phyloP scores from a whole-genome alignment of 352 stramenopile species.

The Phytophthora vignae region DNA sequence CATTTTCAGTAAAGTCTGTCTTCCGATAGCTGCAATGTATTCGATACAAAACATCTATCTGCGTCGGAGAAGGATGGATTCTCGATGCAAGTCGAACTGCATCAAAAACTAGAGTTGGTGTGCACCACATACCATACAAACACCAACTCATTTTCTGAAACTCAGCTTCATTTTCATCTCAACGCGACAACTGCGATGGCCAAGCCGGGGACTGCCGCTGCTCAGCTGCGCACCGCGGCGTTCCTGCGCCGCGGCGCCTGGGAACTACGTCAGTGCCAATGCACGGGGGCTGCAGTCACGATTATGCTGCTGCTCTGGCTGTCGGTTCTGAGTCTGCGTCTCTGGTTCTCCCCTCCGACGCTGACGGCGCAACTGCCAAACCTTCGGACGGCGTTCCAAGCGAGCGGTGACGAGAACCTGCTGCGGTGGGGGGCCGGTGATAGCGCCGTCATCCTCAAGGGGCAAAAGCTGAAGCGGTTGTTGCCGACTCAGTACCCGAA shows the following conservation, averaged over 20 bases:
- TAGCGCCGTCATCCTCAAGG: constrained; percentile 42
- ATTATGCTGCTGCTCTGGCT: constrained; percentile 26
- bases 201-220: constrained; percentile 12
- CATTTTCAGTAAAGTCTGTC: background rate
- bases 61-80: background rate
- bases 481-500: constrained; percentile 56
- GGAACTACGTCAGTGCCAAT: constrained; percentile 34
- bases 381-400: constrained; percentile 15
- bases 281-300: background rate
- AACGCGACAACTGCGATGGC: constrained; percentile 7
- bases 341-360: constrained; percentile 17
- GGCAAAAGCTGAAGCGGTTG: constrained; percentile 33
- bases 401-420: constrained; percentile 18
- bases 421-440: constrained; percentile 32
- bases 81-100: background rate
- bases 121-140: constrained; percentile 6
- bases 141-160: background rate
- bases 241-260: constrained; percentile 39
- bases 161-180: background rate
- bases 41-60: background rate
- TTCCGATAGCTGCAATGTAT: background rate
- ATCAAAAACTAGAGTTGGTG: background rate
- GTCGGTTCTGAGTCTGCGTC: constrained; percentile 14
- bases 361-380: constrained; percentile 13
- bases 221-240: constrained; percentile 23